Percentiles rank a stretch among this genome's conserved stretches.
phyloP scores from a whole-genome alignment of 768 basidiomycete genomes.

The Crassisporium funariophilum region DNA sequence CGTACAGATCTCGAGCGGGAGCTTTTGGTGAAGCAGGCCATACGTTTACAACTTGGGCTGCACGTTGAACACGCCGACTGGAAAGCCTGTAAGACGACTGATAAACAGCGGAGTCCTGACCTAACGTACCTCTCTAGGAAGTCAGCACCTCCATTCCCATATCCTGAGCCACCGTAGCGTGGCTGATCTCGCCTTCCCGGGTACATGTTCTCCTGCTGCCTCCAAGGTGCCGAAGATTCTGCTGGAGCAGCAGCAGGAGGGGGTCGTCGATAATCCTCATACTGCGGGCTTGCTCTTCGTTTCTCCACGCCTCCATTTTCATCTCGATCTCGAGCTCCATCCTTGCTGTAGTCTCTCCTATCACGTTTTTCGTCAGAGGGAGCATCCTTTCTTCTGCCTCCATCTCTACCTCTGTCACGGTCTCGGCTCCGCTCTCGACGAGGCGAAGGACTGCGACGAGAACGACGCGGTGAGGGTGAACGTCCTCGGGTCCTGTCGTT shows the following conservation, averaged over 20 bases:
- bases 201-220: conserved; percentile 60
- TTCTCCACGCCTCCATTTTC: conserved; percentile 19
- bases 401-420: conserved; percentile 28
- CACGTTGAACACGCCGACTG: conserved; percentile 75
- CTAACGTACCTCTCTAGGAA: conserved; percentile 70
- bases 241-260: conserved; percentile 34
- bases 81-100: conserved; percentile 8
- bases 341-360: conserved; percentile 20
- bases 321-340: conserved; percentile 19
- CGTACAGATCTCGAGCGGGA: conserved; percentile 59
- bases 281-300: conserved; percentile 55
- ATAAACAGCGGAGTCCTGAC: not conserved
- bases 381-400: conserved; percentile 25
- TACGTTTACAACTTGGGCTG: conserved; percentile 54
- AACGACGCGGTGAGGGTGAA: conserved; percentile 46
- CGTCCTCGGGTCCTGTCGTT: conserved; percentile 32
- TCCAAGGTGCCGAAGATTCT: conserved; percentile 43
- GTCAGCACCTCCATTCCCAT: conserved; percentile 40
- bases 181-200: conserved; percentile 40
- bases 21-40: conserved; percentile 86
- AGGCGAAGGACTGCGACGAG: conserved; percentile 34
- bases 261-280: conserved; percentile 57
- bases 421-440: conserved; percentile 34
- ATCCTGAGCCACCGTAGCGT: conserved; percentile 10
- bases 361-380: conserved; percentile 19